Evolutionary conservation across 1,284 basidiomycete genomes (phyloP).

Genomic region (Sanghuangporus weigelae): DNA sequence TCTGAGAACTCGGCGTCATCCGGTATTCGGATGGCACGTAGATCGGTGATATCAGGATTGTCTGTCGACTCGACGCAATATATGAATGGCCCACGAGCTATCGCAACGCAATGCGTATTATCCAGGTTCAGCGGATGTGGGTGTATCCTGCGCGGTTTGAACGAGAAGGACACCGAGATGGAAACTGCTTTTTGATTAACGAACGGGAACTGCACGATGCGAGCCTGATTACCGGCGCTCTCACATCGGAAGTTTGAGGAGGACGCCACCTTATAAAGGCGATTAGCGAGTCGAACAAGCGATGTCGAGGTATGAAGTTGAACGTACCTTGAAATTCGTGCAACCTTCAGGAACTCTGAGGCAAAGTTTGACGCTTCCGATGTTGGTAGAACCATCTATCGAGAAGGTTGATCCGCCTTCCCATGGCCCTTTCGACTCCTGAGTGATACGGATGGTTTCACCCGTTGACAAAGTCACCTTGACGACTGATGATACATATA

Average conservation of each 20-base stretch:
- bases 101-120: slow-evolving; percentile 18
- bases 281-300: background rate
- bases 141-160: slow-evolving; percentile 14
- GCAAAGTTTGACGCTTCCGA: slow-evolving; percentile 4
- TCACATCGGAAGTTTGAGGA: background rate
- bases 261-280: background rate
- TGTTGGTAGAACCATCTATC: background rate
- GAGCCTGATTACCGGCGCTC: background rate
- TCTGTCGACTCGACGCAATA: slow-evolving; percentile 23
- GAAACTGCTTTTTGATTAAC: background rate
- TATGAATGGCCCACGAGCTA: slow-evolving; percentile 21
- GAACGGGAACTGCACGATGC: background rate
- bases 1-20: slow-evolving; percentile 10
- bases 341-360: slow-evolving; percentile 16
- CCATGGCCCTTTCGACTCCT: slow-evolving; percentile 18
- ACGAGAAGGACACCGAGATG: slow-evolving; percentile 8
- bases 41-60: slow-evolving; percentile 19
- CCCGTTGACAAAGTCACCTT: slow-evolving; percentile 13
- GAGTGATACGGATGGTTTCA: slow-evolving; percentile 4
- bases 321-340: slow-evolving; percentile 14
- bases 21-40: slow-evolving; percentile 17
- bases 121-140: slow-evolving; percentile 21
- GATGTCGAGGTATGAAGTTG: background rate
- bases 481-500: slow-evolving; percentile 20
- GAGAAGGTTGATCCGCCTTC: slow-evolving; percentile 16